These are phyloP conservation scores for Hymenoscyphus albidus DNA, from an alignment of 2,329 filamentous ascomycete genomes.

Conservation along the genomic window DNA sequence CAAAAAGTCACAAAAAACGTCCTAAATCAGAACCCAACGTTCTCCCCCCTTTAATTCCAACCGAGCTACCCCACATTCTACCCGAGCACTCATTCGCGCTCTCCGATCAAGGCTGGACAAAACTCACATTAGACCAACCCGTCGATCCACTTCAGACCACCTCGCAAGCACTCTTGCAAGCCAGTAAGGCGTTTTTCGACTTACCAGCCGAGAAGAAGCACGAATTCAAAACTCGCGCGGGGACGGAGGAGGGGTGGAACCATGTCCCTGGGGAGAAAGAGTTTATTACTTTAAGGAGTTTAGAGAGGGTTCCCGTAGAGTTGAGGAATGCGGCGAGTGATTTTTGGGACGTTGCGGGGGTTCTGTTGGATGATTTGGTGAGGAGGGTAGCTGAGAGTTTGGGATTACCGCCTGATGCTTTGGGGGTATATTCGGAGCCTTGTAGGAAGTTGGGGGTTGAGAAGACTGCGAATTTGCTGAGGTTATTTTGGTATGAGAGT, in stretches of 20 bases:
- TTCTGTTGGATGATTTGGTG: slow-evolving; percentile 21
- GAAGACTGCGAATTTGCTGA: slow-evolving; percentile 27
- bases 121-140: slow-evolving; percentile 16
- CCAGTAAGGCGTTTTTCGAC: slow-evolving; percentile 27
- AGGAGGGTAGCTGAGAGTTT: slow-evolving; percentile 25
- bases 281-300: slow-evolving; percentile 27
- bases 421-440: slow-evolving; percentile 26
- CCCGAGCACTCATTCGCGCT: slow-evolving; percentile 21
- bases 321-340: slow-evolving; percentile 19
- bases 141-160: slow-evolving; percentile 19
- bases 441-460: slow-evolving; percentile 18
- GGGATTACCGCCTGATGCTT: slow-evolving; percentile 20
- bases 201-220: slow-evolving; percentile 24
- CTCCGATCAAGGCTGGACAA: slow-evolving; percentile 28
- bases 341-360: slow-evolving; percentile 24
- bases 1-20: not conserved
- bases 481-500: slow-evolving; percentile 29
- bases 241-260: slow-evolving; percentile 29
- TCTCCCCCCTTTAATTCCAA: slow-evolving; percentile 16
- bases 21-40: not conserved
- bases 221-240: slow-evolving; percentile 20
- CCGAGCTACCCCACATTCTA: slow-evolving; percentile 20
- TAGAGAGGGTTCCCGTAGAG: slow-evolving; percentile 19
- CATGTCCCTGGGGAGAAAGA: slow-evolving; percentile 30
- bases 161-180: slow-evolving; percentile 22